These are phyloP conservation scores for Luffa acutangula DNA, from an alignment of 306 rosid species.

Conservation along the genomic window DNA sequence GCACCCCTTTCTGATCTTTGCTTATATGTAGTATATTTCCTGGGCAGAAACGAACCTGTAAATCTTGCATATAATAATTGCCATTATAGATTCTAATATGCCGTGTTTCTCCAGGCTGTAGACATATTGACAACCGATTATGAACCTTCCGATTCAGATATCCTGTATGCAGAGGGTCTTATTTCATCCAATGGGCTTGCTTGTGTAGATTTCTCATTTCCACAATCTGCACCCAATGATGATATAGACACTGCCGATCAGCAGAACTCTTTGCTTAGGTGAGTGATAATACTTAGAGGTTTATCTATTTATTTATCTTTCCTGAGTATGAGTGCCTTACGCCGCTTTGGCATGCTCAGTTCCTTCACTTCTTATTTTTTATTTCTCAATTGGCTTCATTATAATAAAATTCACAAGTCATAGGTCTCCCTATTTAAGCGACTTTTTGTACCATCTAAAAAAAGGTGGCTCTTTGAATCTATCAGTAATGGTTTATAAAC, in stretches of 20 bases:
- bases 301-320: background rate
- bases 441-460: background rate
- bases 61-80: background rate
- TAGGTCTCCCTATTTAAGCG: background rate
- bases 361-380: background rate
- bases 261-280: constrained; percentile 67
- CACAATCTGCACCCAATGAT: constrained; percentile 54
- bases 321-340: background rate
- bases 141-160: constrained; percentile 88
- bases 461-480: background rate
- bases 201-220: constrained; percentile 87
- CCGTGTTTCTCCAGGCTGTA: constrained; percentile 48
- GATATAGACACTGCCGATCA: constrained; percentile 36
- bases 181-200: constrained; percentile 95
- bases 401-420: background rate
- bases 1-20: no score
- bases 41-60: background rate
- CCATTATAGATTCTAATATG: constrained; percentile 17
- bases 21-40: background rate
- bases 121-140: constrained; percentile 74
- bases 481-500: background rate
- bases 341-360: background rate
- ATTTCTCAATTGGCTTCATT: background rate
- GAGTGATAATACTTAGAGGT: constrained; percentile 3
- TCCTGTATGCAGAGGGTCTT: constrained; percentile 90